A percentile compares a stretch with the other conserved stretches of the same genome.
These are phyloP conservation scores for Aspergillus japonicus DNA, from an alignment of 2,329 filamentous ascomycete species.

Conservation along the genomic window DNA sequence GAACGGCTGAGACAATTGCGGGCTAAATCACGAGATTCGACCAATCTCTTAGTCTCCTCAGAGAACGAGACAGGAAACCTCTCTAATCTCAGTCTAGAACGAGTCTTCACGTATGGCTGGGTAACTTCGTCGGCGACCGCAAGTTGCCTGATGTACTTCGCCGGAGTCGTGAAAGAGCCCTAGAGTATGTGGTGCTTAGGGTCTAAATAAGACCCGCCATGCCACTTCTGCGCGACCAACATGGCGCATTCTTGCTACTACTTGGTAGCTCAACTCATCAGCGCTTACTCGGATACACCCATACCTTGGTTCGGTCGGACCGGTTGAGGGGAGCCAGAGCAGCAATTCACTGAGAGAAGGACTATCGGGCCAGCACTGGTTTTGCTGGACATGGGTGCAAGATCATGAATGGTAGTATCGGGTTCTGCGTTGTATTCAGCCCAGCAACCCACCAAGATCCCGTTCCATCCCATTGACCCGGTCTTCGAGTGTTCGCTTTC, in stretches of 20 bases:
- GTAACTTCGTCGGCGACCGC: neutral
- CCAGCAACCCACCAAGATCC: slow-evolving; percentile 62
- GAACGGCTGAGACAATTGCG: neutral
- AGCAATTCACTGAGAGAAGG: neutral
- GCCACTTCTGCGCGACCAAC: neutral
- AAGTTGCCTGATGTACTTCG: neutral
- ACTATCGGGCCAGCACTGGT: neutral
- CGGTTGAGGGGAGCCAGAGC: neutral
- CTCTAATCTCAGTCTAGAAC: too few relatives aligned
- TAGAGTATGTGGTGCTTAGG: neutral
- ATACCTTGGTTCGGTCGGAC: neutral
- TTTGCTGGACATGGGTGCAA: neutral
- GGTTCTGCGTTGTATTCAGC: slow-evolving; percentile 35
- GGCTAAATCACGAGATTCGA: neutral
- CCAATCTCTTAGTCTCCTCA: too few relatives aligned
- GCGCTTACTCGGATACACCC: neutral
- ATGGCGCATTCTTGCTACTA: neutral
- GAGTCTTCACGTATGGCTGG: neutral
- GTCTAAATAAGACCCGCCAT: neutral
- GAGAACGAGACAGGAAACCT: too few relatives aligned
- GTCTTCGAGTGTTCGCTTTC: slow-evolving; percentile 62
- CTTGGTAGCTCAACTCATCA: neutral
- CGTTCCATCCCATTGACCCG: slow-evolving; percentile 67
- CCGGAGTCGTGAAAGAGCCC: neutral
- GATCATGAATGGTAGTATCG: neutral